These are phyloP conservation scores for Xylariaceae sp. DNA, from an alignment of 2,329 filamentous ascomycete genomes.

Conservation along the genomic window DNA sequence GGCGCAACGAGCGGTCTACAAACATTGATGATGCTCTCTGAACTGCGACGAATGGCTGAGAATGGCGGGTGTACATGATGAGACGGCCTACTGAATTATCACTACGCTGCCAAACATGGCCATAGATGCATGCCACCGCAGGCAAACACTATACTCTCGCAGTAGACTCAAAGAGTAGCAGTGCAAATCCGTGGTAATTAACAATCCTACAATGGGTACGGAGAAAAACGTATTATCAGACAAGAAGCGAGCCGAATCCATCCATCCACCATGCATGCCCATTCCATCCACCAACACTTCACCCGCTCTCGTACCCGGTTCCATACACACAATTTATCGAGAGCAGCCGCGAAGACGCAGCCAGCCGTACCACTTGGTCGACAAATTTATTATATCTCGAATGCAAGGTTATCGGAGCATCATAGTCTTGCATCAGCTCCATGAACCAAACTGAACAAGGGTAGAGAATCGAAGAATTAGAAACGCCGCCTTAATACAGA, in stretches of 20 bases:
- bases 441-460: neutral
- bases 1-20: too few relatives aligned
- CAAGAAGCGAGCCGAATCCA: conserved; percentile 11
- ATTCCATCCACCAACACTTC: conserved; percentile 4
- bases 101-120: too few relatives aligned
- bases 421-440: too few relatives aligned
- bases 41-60: too few relatives aligned
- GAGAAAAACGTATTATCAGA: conserved; percentile 18
- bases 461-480: conserved; percentile 5
- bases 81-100: too few relatives aligned
- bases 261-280: conserved; percentile 17
- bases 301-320: neutral
- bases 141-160: too few relatives aligned
- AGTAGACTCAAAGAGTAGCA: neutral
- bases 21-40: too few relatives aligned
- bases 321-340: conserved; percentile 5
- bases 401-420: too few relatives aligned
- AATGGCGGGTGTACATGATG: too few relatives aligned
- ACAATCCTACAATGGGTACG: conserved; percentile 19
- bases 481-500: neutral
- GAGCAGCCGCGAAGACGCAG: neutral
- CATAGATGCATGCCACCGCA: too few relatives aligned
- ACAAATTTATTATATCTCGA: too few relatives aligned
- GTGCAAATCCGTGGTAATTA: conserved; percentile 13
- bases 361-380: conserved; percentile 2